Percentiles rank a stretch among this genome's conserved stretches.
phyloP scores from a whole-genome alignment of 208 protist species.

The Trypanosoma congolense region DNA sequence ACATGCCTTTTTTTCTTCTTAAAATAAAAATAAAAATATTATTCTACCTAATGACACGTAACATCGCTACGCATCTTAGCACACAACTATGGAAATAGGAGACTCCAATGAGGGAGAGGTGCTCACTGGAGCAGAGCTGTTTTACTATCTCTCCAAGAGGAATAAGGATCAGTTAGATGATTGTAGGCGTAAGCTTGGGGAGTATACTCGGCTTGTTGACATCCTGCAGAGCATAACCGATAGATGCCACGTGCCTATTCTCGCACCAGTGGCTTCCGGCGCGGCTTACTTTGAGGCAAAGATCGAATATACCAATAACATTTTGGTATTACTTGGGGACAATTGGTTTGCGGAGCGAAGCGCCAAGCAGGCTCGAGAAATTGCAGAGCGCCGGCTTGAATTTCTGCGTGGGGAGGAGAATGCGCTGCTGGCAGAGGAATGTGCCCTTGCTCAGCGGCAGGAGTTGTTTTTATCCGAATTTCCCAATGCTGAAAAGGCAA shows the following conservation, averaged over 20 bases:
- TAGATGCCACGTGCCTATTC: constrained; percentile 41
- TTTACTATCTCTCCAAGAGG: constrained; percentile 45
- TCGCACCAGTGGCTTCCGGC: constrained; percentile 78
- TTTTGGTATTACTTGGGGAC: constrained; percentile 85
- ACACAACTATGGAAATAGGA: constrained; percentile 3
- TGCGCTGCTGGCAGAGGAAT: constrained; percentile 57
- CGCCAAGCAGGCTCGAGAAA: constrained; percentile 63
- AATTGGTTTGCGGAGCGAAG: constrained; percentile 87
- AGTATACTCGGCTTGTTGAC: constrained; percentile 47
- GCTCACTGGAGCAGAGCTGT: constrained; percentile 67
- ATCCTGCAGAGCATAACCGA: constrained; percentile 53
- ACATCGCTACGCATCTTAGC: too few species aligned
- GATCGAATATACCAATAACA: constrained; percentile 74
- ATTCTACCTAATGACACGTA: too few species aligned
- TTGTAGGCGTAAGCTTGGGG: constrained; percentile 23
- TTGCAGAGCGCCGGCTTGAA: constrained; percentile 53
- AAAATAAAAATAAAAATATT: too few species aligned
- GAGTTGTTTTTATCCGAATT: constrained; percentile 69
- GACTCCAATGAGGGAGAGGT: constrained; percentile 40
- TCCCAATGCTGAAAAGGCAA: constrained; percentile 44
- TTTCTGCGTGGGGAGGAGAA: constrained; percentile 67
- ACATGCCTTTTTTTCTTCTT: too few species aligned
- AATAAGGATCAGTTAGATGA: constrained; percentile 44
- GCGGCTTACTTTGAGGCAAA: constrained; percentile 78
- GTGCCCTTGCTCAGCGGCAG: constrained; percentile 34